phyloP scores from a whole-genome alignment of 2,329 filamentous ascomycete species.

The Seiridium unicorne region DNA sequence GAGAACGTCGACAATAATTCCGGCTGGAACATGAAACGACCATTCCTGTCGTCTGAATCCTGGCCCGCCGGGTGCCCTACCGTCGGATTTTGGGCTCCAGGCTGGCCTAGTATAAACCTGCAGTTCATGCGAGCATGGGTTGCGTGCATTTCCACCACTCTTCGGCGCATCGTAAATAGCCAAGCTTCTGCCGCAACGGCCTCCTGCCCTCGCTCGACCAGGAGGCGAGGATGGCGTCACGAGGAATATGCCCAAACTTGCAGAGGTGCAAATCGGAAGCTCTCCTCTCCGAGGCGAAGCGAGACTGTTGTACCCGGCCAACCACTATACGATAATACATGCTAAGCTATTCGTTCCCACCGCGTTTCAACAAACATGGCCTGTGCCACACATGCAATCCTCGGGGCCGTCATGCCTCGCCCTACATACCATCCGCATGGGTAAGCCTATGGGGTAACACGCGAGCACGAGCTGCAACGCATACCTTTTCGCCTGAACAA shows the following conservation, averaged over 20 bases:
- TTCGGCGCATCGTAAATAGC: slow-evolving; percentile 4
- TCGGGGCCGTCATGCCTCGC: slow-evolving; percentile 21
- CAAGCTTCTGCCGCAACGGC: slow-evolving; percentile 1
- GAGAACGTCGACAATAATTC: slow-evolving; percentile 1
- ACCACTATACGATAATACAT: slow-evolving; percentile 20
- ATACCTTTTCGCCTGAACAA: slow-evolving; percentile 23
- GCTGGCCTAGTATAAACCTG: slow-evolving; percentile 5
- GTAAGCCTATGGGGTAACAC: slow-evolving; percentile 23
- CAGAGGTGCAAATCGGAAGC: slow-evolving; percentile 20
- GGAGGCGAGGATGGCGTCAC: background rate
- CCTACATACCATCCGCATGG: slow-evolving; percentile 16
- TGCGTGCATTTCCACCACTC: slow-evolving; percentile 3
- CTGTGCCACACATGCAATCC: slow-evolving; percentile 19
- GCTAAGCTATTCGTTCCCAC: slow-evolving; percentile 23
- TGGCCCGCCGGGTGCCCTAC: background rate
- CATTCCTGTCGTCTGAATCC: background rate
- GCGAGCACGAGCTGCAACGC: slow-evolving; percentile 20
- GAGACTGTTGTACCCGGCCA: slow-evolving; percentile 13
- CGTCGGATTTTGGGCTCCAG: background rate
- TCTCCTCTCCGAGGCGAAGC: slow-evolving; percentile 17
- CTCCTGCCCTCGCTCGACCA: background rate
- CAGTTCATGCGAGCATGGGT: slow-evolving; percentile 6
- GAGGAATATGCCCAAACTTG: background rate
- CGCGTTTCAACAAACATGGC: slow-evolving; percentile 18
- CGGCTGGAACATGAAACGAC: slow-evolving; percentile 1